Conservation (phyloP, 139 green algal species). For the Pseudopediastrum boryanum region DNA sequence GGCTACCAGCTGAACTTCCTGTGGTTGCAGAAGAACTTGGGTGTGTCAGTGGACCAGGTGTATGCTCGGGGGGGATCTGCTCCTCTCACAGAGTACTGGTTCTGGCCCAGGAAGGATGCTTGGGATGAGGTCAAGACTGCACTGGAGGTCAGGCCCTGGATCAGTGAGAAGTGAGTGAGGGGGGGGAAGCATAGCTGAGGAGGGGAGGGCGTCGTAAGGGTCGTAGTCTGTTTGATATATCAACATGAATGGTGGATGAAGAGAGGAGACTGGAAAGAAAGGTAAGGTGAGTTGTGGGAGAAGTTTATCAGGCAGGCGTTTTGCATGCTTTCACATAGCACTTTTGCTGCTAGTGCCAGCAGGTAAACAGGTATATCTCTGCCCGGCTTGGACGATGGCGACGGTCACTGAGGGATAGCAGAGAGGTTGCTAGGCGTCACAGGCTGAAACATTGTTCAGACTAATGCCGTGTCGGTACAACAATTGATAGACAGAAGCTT, state of each 20-base stretch:
- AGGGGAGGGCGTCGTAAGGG: neutral
- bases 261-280: neutral
- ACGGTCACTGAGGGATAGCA: too few species aligned
- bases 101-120: constrained; percentile 91
- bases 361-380: too few species aligned
- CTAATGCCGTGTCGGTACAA: too few species aligned
- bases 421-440: too few species aligned
- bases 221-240: neutral
- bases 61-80: constrained; percentile 58
- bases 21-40: constrained; percentile 91
- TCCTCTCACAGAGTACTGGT: constrained; percentile 92
- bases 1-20: constrained; percentile 84
- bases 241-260: neutral
- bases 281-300: neutral
- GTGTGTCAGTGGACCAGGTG: constrained; percentile 82
- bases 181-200: neutral
- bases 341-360: too few species aligned
- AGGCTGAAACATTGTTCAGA: too few species aligned
- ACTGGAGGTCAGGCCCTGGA: constrained; percentile 81
- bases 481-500: too few species aligned
- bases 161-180: constrained; percentile 61
- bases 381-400: too few species aligned
- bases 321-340: neutral
- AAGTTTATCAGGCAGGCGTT: neutral
- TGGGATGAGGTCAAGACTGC: constrained; percentile 88